A percentile compares a stretch with the other conserved stretches of the same genome.
Conservation (phyloP, 176 grass and related monocot genomes). For the Elymus sibiricus region DNA sequence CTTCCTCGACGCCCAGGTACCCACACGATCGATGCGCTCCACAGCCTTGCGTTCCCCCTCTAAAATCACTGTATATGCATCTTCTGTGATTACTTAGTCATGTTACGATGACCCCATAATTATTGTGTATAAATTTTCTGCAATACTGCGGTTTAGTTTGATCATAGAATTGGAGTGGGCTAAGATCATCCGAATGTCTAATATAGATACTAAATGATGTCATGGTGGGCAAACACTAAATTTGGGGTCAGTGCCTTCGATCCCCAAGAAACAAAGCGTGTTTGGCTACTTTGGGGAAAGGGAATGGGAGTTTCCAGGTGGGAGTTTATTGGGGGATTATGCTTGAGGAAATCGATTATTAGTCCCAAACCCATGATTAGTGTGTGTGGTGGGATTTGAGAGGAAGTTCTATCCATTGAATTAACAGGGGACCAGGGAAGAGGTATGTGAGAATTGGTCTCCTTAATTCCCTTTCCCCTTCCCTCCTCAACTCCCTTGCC, state of each 20-base stretch:
- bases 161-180: neutral
- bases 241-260: neutral
- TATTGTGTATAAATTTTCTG: neutral
- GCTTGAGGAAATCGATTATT: no score
- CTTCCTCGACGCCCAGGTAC: constrained; percentile 91
- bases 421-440: no score
- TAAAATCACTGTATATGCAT: neutral
- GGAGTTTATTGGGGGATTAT: neutral
- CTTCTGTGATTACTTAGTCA: neutral
- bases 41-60: neutral
- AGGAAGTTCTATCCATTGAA: neutral
- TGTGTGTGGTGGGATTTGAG: neutral
- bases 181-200: neutral
- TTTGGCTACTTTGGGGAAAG: neutral
- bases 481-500: neutral
- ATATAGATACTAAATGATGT: neutral
- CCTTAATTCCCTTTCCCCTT: no score
- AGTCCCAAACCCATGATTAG: no score
- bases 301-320: neutral
- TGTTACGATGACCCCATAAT: neutral
- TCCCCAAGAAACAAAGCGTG: neutral
- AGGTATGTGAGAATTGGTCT: no score
- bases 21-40: neutral
- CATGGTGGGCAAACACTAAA: neutral
- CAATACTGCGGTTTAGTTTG: neutral